Percentiles rank a stretch among this genome's conserved stretches.
These are phyloP conservation scores for Chenopodium quinoa DNA, from an alignment of 148 eudicot species.

Conservation along the genomic window DNA sequence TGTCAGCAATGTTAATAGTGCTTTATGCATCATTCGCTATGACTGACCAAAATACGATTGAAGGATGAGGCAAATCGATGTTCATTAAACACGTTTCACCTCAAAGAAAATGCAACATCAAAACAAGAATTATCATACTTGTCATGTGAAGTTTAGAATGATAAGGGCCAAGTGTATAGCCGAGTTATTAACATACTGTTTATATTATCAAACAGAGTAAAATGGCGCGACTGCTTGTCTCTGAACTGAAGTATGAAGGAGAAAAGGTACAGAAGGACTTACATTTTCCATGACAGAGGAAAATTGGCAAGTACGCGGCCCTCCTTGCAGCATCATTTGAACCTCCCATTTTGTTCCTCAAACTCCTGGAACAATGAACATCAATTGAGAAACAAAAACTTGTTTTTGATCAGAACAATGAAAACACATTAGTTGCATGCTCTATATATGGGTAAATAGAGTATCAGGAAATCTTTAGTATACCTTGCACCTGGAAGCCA, in stretches of 20 bases:
- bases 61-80: background rate
- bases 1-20: background rate
- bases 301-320: constrained; percentile 82
- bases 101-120: background rate
- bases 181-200: background rate
- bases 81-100: background rate
- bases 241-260: background rate
- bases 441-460: no score
- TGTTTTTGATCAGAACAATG: no score
- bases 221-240: background rate
- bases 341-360: constrained; percentile 68
- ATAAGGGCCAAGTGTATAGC: background rate
- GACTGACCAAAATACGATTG: background rate
- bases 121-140: background rate
- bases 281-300: constrained; percentile 87
- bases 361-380: constrained; percentile 42
- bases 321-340: constrained; percentile 76
- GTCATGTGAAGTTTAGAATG: no score
- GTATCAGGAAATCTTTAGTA: constrained; percentile 15
- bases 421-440: no score
- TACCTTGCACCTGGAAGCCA: constrained; percentile 98
- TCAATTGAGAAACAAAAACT: background rate
- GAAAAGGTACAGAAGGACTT: constrained; percentile 22
- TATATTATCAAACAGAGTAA: background rate
- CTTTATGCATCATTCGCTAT: background rate